Conservation (phyloP, 495 filamentous ascomycete genomes). For the Lepidopterella palustris region DNA sequence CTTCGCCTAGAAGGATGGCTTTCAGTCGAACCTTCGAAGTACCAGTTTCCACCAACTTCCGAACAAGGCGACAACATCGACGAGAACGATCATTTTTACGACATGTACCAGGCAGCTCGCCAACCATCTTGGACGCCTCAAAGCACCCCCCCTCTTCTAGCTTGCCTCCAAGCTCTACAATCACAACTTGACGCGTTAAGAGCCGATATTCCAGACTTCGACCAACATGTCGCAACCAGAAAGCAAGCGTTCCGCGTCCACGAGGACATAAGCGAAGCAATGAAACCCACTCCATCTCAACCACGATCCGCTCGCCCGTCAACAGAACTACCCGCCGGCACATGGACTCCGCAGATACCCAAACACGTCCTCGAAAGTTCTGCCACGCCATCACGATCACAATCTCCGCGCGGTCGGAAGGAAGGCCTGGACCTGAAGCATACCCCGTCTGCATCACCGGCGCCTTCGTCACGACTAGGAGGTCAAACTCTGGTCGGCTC, state of each 20-base stretch:
- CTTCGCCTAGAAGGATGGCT: slow-evolving; percentile 86
- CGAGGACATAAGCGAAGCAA: slow-evolving; percentile 26
- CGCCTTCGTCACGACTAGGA: slow-evolving; percentile 12
- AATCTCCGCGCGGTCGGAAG: slow-evolving; percentile 23
- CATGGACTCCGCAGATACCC: slow-evolving; percentile 24
- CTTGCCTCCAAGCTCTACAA: slow-evolving; percentile 23
- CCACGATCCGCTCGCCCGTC: slow-evolving; percentile 9
- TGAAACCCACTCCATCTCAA: slow-evolving; percentile 13
- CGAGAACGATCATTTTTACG: slow-evolving; percentile 8
- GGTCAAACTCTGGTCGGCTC: slow-evolving; percentile 17
- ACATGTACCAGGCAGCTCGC: slow-evolving; percentile 26
- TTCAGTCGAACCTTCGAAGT: slow-evolving; percentile 61
- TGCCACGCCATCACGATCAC: slow-evolving; percentile 14
- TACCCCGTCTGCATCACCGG: slow-evolving; percentile 17
- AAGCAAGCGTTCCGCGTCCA: slow-evolving; percentile 34
- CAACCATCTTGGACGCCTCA: slow-evolving; percentile 27
- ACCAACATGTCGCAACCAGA: slow-evolving; percentile 30
- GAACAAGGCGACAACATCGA: slow-evolving; percentile 11
- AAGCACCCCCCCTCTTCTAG: slow-evolving; percentile 29
- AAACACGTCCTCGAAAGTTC: slow-evolving; percentile 17
- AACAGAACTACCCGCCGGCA: slow-evolving; percentile 17
- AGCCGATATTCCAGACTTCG: slow-evolving; percentile 32
- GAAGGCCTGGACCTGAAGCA: slow-evolving; percentile 16
- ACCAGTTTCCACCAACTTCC: slow-evolving; percentile 40
- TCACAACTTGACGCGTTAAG: slow-evolving; percentile 29